phyloP scores from a whole-genome alignment of 1,139 yeast genomes.

The Yamadazyma sp. region DNA sequence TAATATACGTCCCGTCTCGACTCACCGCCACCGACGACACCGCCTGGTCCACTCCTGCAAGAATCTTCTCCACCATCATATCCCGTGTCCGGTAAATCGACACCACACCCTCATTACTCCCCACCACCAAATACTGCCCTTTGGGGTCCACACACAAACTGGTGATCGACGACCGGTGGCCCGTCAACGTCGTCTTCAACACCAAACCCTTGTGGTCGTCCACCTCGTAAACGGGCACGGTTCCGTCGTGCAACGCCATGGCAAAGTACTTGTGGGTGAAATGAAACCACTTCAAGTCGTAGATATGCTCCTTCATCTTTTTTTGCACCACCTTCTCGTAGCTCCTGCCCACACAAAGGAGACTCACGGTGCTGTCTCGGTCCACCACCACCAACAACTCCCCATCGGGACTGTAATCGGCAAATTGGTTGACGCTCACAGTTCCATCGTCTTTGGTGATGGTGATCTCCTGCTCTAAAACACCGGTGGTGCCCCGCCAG shows the following conservation, averaged over 20 bases:
- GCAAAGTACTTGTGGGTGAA: slow-evolving; percentile 28
- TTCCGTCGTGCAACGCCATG: slow-evolving; percentile 42
- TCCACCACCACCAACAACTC: slow-evolving; percentile 50
- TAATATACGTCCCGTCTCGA: slow-evolving; percentile 46
- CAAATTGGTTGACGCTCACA: slow-evolving; percentile 26
- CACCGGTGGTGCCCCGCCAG: slow-evolving; percentile 56
- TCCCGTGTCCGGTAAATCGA: slow-evolving; percentile 56
- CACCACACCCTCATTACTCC: slow-evolving; percentile 72
- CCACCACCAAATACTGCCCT: slow-evolving; percentile 56
- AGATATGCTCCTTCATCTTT: slow-evolving; percentile 27
- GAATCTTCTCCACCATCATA: slow-evolving; percentile 44
- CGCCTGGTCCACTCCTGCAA: slow-evolving; percentile 52
- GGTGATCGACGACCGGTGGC: slow-evolving; percentile 56
- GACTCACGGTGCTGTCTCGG: slow-evolving; percentile 28
- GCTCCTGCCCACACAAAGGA: slow-evolving; percentile 26
- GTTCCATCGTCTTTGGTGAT: slow-evolving; percentile 19
- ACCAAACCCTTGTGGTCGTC: slow-evolving; percentile 16
- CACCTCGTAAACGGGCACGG: slow-evolving; percentile 27
- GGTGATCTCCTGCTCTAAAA: slow-evolving; percentile 32
- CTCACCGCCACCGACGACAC: slow-evolving; percentile 44
- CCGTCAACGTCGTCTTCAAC: slow-evolving; percentile 34
- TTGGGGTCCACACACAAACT: slow-evolving; percentile 56
- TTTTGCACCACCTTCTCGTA: slow-evolving; percentile 28
- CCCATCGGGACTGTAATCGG: slow-evolving; percentile 56
- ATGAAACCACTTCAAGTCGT: slow-evolving; percentile 41